Base-by-base conservation (phyloP, 352 stramenopile genomes). In the Globisporangium parvum region DNA sequence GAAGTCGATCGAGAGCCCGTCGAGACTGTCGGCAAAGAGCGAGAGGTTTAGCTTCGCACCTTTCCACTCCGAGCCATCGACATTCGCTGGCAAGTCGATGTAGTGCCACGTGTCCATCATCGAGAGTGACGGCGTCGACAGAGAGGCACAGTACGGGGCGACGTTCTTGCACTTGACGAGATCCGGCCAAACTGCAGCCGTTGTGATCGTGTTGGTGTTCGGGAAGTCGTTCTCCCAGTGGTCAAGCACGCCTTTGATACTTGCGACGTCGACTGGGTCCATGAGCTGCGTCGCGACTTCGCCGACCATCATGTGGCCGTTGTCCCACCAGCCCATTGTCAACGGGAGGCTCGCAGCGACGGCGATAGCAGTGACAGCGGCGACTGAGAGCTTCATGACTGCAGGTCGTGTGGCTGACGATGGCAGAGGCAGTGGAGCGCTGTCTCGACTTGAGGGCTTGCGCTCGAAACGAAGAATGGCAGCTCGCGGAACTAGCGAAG, bases 41-140 rank as follows among this genome's bases (percentile, higher is more conserved):
- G 49, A 60, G n/a, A 86, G 51, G 31, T 74, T 66, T 0, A 72
- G 55, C 20, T 75, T 64, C 47, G 72, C 67, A 42, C 65, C 69
- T 14, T 64, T 59, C 62, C 66, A 80, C 42, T 73, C 60, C 31
- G 45, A 47, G 31, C 80, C 75, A 42, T 80, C 69, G 31, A 80
- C 73, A 57, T 80, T 67, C 47, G 79, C 57, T 17, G 80, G 80
- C 26, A 90, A 56, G 52, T 90, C 61, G 45, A 87, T 70, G 63
- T 86, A 90, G 65, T 90, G 80, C 80, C 80, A 90, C 46, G 76
- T 61, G 55, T 71, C 73, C 65, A 82, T 80, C 41, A 62, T 60
- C 21, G 67, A 67, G 58, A 82, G 55, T 5, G 80, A 87, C 24
- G 80, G 77, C 23, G 57, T n/a, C n/a, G n/a, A n/a, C n/a, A n/a